Evolutionary conservation across 305 asterid genomes (phyloP).

Genomic region (Fraxinus xanthoxyloides): DNA sequence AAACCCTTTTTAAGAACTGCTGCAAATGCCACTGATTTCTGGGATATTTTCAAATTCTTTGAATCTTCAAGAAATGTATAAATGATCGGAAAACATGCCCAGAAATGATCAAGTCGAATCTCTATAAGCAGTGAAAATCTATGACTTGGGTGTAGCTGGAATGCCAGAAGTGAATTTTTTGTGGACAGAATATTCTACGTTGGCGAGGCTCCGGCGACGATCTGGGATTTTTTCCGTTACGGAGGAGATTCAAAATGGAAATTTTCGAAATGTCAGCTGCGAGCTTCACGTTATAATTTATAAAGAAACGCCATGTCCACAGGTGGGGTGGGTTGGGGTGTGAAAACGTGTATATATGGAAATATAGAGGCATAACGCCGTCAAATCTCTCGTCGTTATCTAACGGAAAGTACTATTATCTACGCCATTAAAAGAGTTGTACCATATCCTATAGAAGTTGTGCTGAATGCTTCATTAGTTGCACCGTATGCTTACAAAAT

Average conservation of each 20-base stretch:
- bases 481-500: not conserved
- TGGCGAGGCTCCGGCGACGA: conserved; percentile 29
- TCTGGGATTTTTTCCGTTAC: not conserved
- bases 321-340: not conserved
- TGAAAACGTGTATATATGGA: conserved; percentile 19
- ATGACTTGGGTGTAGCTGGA: conserved; percentile 18
- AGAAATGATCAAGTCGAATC: conserved; percentile 14
- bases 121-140: conserved; percentile 11
- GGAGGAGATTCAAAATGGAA: conserved; percentile 13
- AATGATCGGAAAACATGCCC: not conserved
- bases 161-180: not conserved
- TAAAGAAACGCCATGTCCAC: not conserved
- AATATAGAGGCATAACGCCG: conserved; percentile 41
- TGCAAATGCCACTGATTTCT: conserved; percentile 1
- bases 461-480: conserved; percentile 17
- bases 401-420: conserved; percentile 44
- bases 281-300: conserved; percentile 25
- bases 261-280: conserved; percentile 25
- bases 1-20: not conserved
- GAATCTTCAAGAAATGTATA: not conserved
- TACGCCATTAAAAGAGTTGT: conserved; percentile 24
- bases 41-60: not conserved
- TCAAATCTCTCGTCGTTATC: conserved; percentile 47
- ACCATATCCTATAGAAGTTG: conserved; percentile 29
- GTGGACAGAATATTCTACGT: conserved; percentile 12